Percentiles rank a stretch among this genome's conserved stretches.
phyloP scores from a whole-genome alignment of 164 flowering plant species.

The Magnolia sinica region DNA sequence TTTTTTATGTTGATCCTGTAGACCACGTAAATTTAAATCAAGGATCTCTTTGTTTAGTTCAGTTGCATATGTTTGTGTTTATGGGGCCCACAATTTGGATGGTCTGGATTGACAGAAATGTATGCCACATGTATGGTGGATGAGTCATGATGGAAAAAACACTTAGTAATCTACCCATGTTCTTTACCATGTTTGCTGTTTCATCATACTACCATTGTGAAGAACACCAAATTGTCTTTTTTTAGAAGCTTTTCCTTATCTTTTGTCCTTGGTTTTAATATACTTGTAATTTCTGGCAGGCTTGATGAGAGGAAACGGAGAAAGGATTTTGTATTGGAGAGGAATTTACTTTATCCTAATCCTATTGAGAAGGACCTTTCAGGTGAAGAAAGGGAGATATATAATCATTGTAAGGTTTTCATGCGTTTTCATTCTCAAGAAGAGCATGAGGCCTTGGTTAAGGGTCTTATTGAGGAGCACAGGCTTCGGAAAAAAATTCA shows the following conservation, averaged over 20 bases:
- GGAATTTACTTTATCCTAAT: conserved; percentile 71
- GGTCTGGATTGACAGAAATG: not conserved
- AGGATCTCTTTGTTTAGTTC: not conserved
- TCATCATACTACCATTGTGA: not conserved
- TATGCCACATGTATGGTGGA: not conserved
- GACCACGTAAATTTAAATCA: not conserved
- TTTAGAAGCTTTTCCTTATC: not conserved
- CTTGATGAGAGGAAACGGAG: conserved; percentile 96
- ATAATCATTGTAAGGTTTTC: conserved; percentile 64
- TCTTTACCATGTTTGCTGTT: not conserved
- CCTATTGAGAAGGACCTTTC: conserved; percentile 66
- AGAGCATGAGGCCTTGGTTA: conserved; percentile 67
- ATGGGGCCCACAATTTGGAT: no score
- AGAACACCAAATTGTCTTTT: not conserved
- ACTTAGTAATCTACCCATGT: not conserved
- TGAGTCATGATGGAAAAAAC: not conserved
- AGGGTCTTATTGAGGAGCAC: conserved; percentile 64
- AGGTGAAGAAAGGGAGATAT: conserved; percentile 68
- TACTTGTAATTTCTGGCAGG: conserved; percentile 37
- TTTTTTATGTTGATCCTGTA: not conserved
- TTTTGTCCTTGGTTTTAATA: not conserved
- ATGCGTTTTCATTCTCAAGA: conserved; percentile 83
- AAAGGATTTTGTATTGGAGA: conserved; percentile 84
- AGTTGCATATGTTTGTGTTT: no score
- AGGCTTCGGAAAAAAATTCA: conserved; percentile 64